Evolutionary conservation across 805 yeast genomes (phyloP).

Genomic region (Myxozyma sirexii): DNA sequence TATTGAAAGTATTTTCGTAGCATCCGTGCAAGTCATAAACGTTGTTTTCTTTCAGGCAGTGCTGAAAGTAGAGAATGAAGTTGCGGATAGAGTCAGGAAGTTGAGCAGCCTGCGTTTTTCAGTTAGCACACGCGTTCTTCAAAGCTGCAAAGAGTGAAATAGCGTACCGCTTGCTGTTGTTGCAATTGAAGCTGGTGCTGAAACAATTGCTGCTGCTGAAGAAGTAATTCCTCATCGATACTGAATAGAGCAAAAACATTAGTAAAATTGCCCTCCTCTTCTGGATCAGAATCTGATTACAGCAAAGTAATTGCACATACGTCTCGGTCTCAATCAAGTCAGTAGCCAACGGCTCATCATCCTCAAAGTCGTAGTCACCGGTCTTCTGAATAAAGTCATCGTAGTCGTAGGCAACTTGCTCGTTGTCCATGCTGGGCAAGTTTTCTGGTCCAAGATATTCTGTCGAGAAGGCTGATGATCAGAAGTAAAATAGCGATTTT

Average conservation of each 20-base stretch:
- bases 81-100: constrained; percentile 51
- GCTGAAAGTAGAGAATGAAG: constrained; percentile 50
- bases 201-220: constrained; percentile 41
- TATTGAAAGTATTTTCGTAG: constrained; percentile 51
- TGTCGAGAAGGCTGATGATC: neutral
- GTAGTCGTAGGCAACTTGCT: constrained; percentile 32
- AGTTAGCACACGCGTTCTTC: neutral
- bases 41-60: constrained; percentile 48
- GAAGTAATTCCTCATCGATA: constrained; percentile 42
- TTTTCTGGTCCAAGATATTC: neutral
- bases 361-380: constrained; percentile 38
- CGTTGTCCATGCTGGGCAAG: constrained; percentile 26
- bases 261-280: neutral
- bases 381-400: constrained; percentile 35
- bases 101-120: constrained; percentile 33
- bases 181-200: constrained; percentile 38
- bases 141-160: neutral
- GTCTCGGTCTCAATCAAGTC: constrained; percentile 35
- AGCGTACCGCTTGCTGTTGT: constrained; percentile 32
- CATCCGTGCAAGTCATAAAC: constrained; percentile 50
- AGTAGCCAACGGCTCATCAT: constrained; percentile 37
- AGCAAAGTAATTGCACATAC: constrained; percentile 7
- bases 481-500: neutral
- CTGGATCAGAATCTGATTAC: neutral
- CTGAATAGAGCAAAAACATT: neutral